A percentile compares a stretch with the other conserved stretches of the same genome.
These are phyloP conservation scores for Aaosphaeria arxii DNA, from an alignment of 2,329 filamentous ascomycete species.

Conservation along the genomic window DNA sequence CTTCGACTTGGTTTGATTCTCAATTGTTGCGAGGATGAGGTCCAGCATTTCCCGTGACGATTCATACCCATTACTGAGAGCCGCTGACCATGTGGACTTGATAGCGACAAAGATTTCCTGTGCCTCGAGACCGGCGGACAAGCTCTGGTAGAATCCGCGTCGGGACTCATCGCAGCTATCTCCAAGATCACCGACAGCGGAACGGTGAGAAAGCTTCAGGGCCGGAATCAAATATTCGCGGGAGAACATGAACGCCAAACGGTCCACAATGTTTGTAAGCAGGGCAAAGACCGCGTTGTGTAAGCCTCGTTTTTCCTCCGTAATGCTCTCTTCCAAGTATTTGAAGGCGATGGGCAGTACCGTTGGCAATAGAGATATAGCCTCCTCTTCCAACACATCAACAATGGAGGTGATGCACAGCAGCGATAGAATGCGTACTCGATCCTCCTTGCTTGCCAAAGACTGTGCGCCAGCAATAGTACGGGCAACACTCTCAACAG, in stretches of 20 bases:
- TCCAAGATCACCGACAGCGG: constrained; percentile 58
- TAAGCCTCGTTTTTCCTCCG: constrained; percentile 56
- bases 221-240: constrained; percentile 69
- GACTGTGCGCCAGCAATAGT: constrained; percentile 75
- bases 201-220: constrained; percentile 68
- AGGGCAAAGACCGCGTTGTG: constrained; percentile 83
- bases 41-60: constrained; percentile 67
- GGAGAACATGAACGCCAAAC: constrained; percentile 87
- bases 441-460: constrained; percentile 69
- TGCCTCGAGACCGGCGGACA: constrained; percentile 74
- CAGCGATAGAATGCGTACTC: constrained; percentile 77
- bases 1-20: constrained; percentile 72
- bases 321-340: constrained; percentile 66
- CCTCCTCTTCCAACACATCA: constrained; percentile 80
- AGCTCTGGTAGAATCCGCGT: constrained; percentile 65
- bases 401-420: constrained; percentile 86
- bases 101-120: constrained; percentile 73
- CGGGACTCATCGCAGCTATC: constrained; percentile 64
- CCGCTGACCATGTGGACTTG: constrained; percentile 67
- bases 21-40: constrained; percentile 67
- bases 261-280: constrained; percentile 73
- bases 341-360: constrained; percentile 70
- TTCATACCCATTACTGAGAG: constrained; percentile 59
- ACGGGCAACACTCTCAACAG: constrained; percentile 70
- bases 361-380: constrained; percentile 77